A percentile compares a stretch with the other conserved stretches of the same genome.
Evolutionary conservation across 345 rosid species (phyloP).

Genomic region (Syzygium jambos): DNA sequence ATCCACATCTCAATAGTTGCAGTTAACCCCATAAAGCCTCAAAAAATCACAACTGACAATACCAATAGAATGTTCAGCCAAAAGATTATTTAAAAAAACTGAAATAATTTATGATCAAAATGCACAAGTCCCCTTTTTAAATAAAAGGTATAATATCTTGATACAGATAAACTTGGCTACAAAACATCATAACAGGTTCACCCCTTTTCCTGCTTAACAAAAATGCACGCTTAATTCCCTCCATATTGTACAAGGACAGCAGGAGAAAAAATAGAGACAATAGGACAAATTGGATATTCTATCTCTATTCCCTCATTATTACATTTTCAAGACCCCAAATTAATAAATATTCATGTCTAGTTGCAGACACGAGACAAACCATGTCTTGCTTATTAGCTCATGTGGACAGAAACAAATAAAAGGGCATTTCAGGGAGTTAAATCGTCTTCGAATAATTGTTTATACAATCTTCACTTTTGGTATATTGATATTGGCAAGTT

Average conservation of each 20-base stretch:
- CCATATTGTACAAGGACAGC: neutral
- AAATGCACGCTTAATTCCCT: neutral
- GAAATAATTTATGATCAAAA: neutral
- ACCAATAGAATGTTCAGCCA: neutral
- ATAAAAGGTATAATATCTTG: neutral
- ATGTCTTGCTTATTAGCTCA: neutral
- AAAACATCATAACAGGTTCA: neutral
- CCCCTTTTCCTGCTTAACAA: neutral
- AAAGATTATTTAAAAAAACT: neutral
- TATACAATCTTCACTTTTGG: neutral
- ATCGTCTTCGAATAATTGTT: neutral
- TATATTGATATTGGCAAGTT: neutral
- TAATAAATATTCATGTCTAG: neutral
- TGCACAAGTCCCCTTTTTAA: neutral
- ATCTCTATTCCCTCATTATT: neutral
- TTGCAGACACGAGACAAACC: neutral
- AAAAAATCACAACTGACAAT: neutral
- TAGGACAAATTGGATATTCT: neutral
- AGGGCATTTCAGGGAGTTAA: neutral
- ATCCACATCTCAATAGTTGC: neutral
- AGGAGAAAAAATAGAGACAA: neutral
- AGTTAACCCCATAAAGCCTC: neutral
- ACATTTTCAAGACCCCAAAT: neutral
- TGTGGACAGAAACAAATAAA: neutral
- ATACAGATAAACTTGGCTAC: neutral